phyloP scores from a whole-genome alignment of 495 filamentous ascomycete species.

The Trichoderma reesei region DNA sequence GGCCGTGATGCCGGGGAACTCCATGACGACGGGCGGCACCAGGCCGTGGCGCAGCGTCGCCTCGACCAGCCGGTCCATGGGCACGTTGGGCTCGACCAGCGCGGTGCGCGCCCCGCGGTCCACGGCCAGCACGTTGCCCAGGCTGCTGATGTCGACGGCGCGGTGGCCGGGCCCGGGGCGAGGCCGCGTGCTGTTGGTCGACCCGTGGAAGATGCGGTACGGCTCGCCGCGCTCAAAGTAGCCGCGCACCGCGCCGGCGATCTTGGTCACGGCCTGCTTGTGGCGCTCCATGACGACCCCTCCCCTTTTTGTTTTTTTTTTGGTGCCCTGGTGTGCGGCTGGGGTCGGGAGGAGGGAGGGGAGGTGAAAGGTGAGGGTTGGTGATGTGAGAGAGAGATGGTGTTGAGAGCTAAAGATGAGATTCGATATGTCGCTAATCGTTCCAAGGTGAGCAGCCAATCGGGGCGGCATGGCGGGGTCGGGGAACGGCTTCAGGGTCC shows the following conservation, averaged over 20 bases:
- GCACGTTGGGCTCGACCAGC: constrained; percentile 55
- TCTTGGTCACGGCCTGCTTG: constrained; percentile 31
- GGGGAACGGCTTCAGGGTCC: neutral
- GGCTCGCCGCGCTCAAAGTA: constrained; percentile 49
- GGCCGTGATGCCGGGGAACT: constrained; percentile 55
- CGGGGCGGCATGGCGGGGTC: neutral
- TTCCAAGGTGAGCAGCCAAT: too few relatives aligned
- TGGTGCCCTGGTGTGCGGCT: neutral
- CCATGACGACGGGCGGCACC: constrained; percentile 49
- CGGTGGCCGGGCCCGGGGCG: constrained; percentile 14
- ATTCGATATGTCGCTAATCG: too few relatives aligned
- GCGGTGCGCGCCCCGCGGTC: constrained; percentile 29
- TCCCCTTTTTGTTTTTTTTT: neutral
- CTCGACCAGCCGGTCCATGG: constrained; percentile 52
- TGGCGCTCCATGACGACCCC: constrained; percentile 35
- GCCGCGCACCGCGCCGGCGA: constrained; percentile 39
- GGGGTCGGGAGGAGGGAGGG: neutral
- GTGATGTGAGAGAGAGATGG: too few relatives aligned
- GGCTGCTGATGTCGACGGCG: constrained; percentile 32
- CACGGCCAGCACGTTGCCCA: constrained; percentile 31
- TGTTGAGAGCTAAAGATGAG: too few relatives aligned
- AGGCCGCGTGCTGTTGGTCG: constrained; percentile 62
- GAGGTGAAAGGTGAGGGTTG: too few relatives aligned
- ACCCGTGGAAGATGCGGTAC: constrained; percentile 72
- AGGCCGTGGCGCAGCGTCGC: constrained; percentile 42